A percentile compares a stretch with the other conserved stretches of the same genome.
Evolutionary conservation across 345 rosid genomes (phyloP).

Genomic region (Eutrema japonicum): DNA sequence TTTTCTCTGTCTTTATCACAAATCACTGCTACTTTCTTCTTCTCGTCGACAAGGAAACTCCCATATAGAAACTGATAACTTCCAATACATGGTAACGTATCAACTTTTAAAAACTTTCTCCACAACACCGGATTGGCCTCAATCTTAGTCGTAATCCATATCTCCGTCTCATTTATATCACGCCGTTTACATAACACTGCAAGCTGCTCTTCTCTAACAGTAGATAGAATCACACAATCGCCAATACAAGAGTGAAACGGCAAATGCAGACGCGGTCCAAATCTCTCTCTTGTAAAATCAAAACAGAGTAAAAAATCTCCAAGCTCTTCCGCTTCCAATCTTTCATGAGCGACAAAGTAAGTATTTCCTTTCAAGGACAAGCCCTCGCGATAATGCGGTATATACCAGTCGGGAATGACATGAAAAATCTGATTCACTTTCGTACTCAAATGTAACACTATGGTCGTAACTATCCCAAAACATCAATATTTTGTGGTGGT

Average conservation of each 20-base stretch:
- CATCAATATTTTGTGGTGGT: conserved; percentile 10
- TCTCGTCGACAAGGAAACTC: background rate
- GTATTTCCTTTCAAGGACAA: conserved; percentile 1
- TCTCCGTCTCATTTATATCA: background rate
- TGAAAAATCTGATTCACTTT: background rate
- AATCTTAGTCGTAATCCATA: conserved; percentile 2
- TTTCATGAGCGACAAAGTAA: background rate
- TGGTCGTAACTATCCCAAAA: background rate
- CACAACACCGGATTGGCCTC: background rate
- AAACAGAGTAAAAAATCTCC: background rate
- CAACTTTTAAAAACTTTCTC: background rate
- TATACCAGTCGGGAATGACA: background rate
- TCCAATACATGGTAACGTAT: background rate
- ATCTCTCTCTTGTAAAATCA: background rate
- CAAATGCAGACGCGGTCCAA: no score
- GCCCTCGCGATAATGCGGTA: background rate
- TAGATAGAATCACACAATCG: conserved; percentile 2
- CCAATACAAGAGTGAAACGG: background rate
- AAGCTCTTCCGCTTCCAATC: background rate
- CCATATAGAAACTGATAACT: background rate
- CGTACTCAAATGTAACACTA: background rate
- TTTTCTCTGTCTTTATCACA: background rate
- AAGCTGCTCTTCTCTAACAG: background rate
- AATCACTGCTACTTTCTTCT: background rate
- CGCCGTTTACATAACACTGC: background rate